Conservation (phyloP, 208 protist species). For the Wallacemonas sp. region DNA sequence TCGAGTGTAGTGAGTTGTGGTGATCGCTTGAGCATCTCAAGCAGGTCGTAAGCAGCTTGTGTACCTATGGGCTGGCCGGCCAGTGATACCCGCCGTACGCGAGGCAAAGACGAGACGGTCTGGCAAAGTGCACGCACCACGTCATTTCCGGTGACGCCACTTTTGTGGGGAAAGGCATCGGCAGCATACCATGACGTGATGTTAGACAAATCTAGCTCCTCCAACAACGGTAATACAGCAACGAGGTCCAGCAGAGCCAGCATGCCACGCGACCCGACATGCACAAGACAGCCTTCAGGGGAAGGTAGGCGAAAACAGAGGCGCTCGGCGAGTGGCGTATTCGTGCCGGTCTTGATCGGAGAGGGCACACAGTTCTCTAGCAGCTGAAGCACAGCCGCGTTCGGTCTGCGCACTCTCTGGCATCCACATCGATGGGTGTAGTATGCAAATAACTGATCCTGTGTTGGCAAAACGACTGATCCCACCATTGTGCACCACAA, state of each 20-base stretch:
- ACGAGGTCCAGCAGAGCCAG: constrained; percentile 62
- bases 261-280: constrained; percentile 67
- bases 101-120: constrained; percentile 30
- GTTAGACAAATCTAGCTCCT: constrained; percentile 60
- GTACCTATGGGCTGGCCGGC: constrained; percentile 52
- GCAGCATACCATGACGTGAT: constrained; percentile 54
- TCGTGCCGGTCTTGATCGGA: constrained; percentile 20
- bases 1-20: constrained; percentile 30
- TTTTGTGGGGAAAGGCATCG: constrained; percentile 28
- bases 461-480: constrained; percentile 22
- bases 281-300: constrained; percentile 17
- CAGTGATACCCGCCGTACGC: constrained; percentile 44
- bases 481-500: too few relatives aligned
- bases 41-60: constrained; percentile 40
- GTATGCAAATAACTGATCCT: constrained; percentile 74
- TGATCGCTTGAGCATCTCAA: constrained; percentile 25
- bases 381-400: constrained; percentile 43
- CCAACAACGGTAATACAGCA: constrained; percentile 51
- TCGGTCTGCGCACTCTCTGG: constrained; percentile 54
- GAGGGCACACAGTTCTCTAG: constrained; percentile 52
- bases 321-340: constrained; percentile 30
- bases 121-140: constrained; percentile 46
- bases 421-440: constrained; percentile 63
- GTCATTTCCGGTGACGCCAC: constrained; percentile 48
- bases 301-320: constrained; percentile 25